These are phyloP conservation scores for Neocucurbitaria cava DNA, from an alignment of 2,329 filamentous ascomycete species.

Conservation along the genomic window DNA sequence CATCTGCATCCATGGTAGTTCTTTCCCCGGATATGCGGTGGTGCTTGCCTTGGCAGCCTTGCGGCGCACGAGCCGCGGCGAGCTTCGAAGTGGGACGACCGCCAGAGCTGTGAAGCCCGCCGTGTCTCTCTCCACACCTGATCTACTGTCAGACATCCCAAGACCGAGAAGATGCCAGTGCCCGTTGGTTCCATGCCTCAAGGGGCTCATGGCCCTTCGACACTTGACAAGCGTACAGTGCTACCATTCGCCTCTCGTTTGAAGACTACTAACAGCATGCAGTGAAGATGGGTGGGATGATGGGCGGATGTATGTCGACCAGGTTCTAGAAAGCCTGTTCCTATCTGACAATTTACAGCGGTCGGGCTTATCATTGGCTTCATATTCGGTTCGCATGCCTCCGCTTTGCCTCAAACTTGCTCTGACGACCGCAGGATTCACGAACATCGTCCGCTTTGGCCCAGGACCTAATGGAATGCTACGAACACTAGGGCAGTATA, in stretches of 20 bases:
- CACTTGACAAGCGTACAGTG: conserved; percentile 72
- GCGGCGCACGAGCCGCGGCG: conserved; percentile 22
- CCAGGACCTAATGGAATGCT: conserved; percentile 93
- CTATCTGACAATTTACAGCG: conserved; percentile 62
- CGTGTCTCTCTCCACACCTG: conserved; percentile 24
- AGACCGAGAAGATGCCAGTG: conserved; percentile 60
- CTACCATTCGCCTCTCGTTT: conserved; percentile 21
- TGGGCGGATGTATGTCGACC: conserved; percentile 86
- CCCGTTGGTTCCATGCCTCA: conserved; percentile 57
- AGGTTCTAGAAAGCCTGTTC: not conserved
- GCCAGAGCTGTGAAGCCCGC: conserved; percentile 11
- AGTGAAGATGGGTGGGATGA: conserved; percentile 99
- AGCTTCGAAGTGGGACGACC: conserved; percentile 19
- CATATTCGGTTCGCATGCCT: conserved; percentile 76
- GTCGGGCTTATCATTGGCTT: conserved; percentile 97
- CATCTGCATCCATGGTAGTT: conserved; percentile 13
- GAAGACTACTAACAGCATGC: conserved; percentile 41
- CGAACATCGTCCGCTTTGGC: conserved; percentile 94
- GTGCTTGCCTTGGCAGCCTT: conserved; percentile 4
- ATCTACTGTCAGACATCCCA: conserved; percentile 8
- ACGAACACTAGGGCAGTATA: conserved; percentile 94
- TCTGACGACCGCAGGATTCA: conserved; percentile 68
- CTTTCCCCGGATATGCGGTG: conserved; percentile 13
- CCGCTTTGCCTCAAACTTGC: not conserved
- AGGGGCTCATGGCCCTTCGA: conserved; percentile 64